A percentile compares a stretch with the other conserved stretches of the same genome.
Conservation (phyloP, 164 flowering plant species). For the Akebia trifoliata region DNA sequence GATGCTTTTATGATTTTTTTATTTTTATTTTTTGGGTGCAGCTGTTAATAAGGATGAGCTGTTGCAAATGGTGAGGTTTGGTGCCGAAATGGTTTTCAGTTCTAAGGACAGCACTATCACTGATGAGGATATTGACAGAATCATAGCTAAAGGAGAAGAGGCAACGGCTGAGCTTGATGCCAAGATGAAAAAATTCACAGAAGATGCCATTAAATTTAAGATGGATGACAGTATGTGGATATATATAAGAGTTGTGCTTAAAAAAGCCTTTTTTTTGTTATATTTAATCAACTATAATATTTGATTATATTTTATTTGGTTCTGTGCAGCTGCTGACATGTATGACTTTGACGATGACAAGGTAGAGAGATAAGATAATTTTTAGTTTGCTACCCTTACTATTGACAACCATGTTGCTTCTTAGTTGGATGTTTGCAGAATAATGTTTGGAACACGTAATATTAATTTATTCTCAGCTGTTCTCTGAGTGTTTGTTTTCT, state of each 20-base stretch:
- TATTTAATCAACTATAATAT: not conserved
- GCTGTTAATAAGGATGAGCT: constrained; percentile 99
- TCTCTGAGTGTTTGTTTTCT: constrained; percentile 6
- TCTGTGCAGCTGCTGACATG: constrained; percentile 80
- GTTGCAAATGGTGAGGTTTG: constrained; percentile 98
- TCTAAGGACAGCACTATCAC: constrained; percentile 98
- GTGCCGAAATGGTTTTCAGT: constrained; percentile 99
- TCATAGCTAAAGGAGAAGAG: constrained; percentile 98
- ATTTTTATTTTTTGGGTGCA: constrained; percentile 24
- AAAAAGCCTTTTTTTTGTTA: not conserved
- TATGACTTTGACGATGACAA: constrained; percentile 94
- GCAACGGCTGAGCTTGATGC: constrained; percentile 99
- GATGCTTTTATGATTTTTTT: not conserved
- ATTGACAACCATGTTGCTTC: not conserved
- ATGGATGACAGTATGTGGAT: constrained; percentile 91
- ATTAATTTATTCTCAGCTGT: not conserved
- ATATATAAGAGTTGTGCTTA: not conserved
- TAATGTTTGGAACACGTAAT: not conserved
- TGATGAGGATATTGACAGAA: constrained; percentile 97
- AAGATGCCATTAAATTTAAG: constrained; percentile 98
- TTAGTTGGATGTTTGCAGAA: not conserved
- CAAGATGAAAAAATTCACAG: constrained; percentile 98
- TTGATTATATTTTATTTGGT: constrained; percentile 5
- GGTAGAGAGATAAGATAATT: constrained; percentile 42
- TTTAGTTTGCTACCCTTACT: not conserved